phyloP scores from a whole-genome alignment of 2,329 filamentous ascomycete genomes.

The Aotearoamyces nothofagi region DNA sequence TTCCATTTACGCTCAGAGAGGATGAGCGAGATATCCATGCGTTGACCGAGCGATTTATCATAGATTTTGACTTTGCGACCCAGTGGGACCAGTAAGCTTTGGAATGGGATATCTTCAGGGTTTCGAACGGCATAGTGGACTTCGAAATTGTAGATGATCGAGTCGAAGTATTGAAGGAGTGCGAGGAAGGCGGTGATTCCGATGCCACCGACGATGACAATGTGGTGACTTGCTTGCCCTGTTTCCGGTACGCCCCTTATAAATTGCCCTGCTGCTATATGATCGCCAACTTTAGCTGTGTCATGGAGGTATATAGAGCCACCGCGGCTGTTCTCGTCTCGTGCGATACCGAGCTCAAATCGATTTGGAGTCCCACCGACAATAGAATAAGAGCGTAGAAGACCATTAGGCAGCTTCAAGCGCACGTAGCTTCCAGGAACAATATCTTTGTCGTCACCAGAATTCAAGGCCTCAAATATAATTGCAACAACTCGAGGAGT shows the following conservation, averaged over 20 bases:
- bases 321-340: constrained; percentile 38
- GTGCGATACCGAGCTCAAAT: constrained; percentile 43
- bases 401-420: constrained; percentile 37
- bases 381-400: constrained; percentile 45
- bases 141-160: constrained; percentile 31
- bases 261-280: constrained; percentile 34
- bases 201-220: constrained; percentile 49
- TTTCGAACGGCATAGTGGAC: constrained; percentile 45
- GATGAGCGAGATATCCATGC: constrained; percentile 34
- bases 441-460: constrained; percentile 21
- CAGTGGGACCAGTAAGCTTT: background rate
- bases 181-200: constrained; percentile 50
- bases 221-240: constrained; percentile 35
- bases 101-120: constrained; percentile 36
- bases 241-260: constrained; percentile 31
- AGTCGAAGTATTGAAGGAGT: constrained; percentile 25
- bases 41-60: constrained; percentile 31
- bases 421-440: constrained; percentile 37
- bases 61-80: constrained; percentile 31
- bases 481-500: constrained; percentile 36
- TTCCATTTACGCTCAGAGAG: constrained; percentile 32
- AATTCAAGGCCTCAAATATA: constrained; percentile 29
- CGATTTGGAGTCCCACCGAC: constrained; percentile 31
- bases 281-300: constrained; percentile 28
- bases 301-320: constrained; percentile 44